Conservation (phyloP, 73 alveolate species). For the Blepharisma japonicum region DNA sequence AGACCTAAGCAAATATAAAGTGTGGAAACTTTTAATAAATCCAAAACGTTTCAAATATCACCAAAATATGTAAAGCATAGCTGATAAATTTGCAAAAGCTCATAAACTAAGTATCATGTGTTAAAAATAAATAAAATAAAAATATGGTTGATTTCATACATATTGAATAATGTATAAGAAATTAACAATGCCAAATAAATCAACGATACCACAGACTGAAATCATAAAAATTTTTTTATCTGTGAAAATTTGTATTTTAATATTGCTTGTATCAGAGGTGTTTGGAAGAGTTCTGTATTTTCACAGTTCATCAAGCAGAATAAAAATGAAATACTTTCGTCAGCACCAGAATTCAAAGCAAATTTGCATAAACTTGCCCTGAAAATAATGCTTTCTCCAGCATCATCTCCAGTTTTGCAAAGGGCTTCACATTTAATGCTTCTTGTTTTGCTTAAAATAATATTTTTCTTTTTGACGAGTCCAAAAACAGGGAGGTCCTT, state of each 20-base stretch:
- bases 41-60: not conserved
- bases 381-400: not conserved
- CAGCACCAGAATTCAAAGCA: not conserved
- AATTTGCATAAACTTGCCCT: not conserved
- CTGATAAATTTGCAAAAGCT: not conserved
- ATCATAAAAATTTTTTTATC: not conserved
- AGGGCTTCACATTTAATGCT: not conserved
- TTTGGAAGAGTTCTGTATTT: not conserved
- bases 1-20: not conserved
- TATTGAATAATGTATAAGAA: not conserved
- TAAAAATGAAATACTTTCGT: not conserved
- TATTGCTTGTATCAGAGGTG: not conserved
- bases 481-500: not conserved
- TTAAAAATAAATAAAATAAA: not conserved
- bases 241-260: not conserved
- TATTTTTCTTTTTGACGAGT: not conserved
- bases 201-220: not conserved
- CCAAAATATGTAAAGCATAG: not conserved
- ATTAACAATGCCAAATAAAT: not conserved
- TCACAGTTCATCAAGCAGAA: not conserved
- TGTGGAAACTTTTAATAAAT: not conserved
- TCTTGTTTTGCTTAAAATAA: not conserved
- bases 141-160: not conserved
- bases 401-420: not conserved
- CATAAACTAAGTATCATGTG: not conserved